phyloP scores from a whole-genome alignment of 192 early-diverging fungal genomes.

The Coemansia sp. region DNA sequence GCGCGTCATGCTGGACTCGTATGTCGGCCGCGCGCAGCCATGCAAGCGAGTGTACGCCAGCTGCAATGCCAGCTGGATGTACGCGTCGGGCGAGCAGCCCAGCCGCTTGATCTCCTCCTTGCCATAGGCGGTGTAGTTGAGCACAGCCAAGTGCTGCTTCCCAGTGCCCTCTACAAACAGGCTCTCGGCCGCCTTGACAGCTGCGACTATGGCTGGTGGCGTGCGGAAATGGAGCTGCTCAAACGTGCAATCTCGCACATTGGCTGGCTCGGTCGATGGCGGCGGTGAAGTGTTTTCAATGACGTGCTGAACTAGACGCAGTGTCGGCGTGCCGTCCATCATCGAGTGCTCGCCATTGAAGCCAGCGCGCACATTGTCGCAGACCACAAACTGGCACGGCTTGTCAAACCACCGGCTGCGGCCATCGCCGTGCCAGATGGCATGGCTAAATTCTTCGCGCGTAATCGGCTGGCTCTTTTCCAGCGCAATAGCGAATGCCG shows the following conservation, averaged over 20 bases:
- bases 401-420: conserved; percentile 98
- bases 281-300: conserved; percentile 56
- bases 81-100: conserved; percentile 75
- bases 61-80: conserved; percentile 91
- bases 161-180: conserved; percentile 73
- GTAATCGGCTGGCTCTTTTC: conserved; percentile 84
- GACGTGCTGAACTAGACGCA: conserved; percentile 82
- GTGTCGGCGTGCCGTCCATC: conserved; percentile 95
- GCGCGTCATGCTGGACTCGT: conserved; percentile 90
- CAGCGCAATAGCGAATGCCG: conserved; percentile 88
- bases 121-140: conserved; percentile 85
- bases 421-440: conserved; percentile 93
- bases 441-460: conserved; percentile 82
- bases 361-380: conserved; percentile 93
- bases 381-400: conserved; percentile 91
- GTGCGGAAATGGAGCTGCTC: conserved; percentile 68
- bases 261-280: conserved; percentile 39
- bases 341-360: conserved; percentile 93
- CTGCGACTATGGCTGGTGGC: conserved; percentile 53
- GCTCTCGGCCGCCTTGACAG: conserved; percentile 63
- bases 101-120: conserved; percentile 92
- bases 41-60: conserved; percentile 92
- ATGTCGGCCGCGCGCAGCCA: conserved; percentile 74
- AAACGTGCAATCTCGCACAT: conserved; percentile 30
- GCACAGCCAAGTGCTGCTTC: conserved; percentile 78